Percentiles rank a stretch among this genome's conserved stretches.
Evolutionary conservation across 2,329 filamentous ascomycete species (phyloP).

Genomic region (Botrytis tulipae): DNA sequence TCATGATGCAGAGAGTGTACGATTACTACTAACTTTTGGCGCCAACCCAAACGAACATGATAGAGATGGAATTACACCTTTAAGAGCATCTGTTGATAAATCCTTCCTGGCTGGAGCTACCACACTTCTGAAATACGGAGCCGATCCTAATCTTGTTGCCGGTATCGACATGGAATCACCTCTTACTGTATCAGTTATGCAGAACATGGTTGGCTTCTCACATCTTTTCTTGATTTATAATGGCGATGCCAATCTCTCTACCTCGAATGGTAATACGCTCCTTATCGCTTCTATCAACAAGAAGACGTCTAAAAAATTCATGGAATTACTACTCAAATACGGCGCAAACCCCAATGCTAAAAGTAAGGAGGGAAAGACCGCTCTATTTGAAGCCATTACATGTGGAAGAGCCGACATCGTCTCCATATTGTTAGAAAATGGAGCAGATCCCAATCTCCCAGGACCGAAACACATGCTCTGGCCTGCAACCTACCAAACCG

Average conservation of each 20-base stretch:
- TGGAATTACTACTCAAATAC: conserved; percentile 60
- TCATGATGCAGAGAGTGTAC: conserved; percentile 53
- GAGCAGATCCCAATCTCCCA: conserved; percentile 66
- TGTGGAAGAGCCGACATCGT: conserved; percentile 57
- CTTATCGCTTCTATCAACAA: conserved; percentile 61
- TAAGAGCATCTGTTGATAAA: conserved; percentile 51
- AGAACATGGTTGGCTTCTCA: conserved; percentile 55
- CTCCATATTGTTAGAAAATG: conserved; percentile 52
- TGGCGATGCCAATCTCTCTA: conserved; percentile 54
- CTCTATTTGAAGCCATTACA: conserved; percentile 61
- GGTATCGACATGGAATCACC: conserved; percentile 55
- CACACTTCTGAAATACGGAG: conserved; percentile 62
- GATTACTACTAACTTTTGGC: conserved; percentile 56
- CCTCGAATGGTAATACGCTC: conserved; percentile 57
- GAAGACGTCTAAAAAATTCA: conserved; percentile 52
- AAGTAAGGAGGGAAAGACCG: conserved; percentile 60
- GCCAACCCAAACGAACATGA: conserved; percentile 55
- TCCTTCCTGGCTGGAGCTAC: conserved; percentile 56
- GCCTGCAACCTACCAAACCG: conserved; percentile 59
- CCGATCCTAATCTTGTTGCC: conserved; percentile 53
- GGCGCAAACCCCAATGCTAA: conserved; percentile 58
- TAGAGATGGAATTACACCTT: conserved; percentile 49
- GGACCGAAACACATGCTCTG: conserved; percentile 68
- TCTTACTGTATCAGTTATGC: conserved; percentile 49
- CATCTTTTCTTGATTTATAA: conserved; percentile 62